Evolutionary conservation across 768 basidiomycete genomes (phyloP), one percentile per base, ranked within the genome.

Genomic region (Cystofilobasidium capitatum): DNA sequence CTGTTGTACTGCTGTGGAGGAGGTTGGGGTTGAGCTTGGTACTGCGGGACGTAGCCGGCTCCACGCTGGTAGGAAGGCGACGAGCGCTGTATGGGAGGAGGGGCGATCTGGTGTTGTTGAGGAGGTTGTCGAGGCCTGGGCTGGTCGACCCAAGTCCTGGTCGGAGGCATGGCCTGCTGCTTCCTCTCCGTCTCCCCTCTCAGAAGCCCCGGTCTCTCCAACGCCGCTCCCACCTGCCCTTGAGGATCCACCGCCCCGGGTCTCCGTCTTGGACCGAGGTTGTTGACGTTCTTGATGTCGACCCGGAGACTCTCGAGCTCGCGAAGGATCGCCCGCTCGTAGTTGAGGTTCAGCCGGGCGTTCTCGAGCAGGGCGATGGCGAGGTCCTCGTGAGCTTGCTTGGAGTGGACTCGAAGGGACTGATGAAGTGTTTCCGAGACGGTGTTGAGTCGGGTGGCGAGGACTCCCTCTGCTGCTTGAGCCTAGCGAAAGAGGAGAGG

Each of bases 361-460:
- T 98, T 91, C 76, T 97, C 91, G 55, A 98, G 85, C 62, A 98
- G 79, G 0, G 92, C 88, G 26, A 88, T 82, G 22, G 89, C 89
- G 62, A 97, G 83, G 75, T 99, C 96, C 65, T 93, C 89, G 63
- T 94, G 88, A 35, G 92, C 88, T 70, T 88, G 83, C 58, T 84
- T 83, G 67, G 88, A 89, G 77, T 99, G 91, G 0, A 84, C 84
- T 42, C 86, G 83, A 35, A 99, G 82, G 2, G 93, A 87, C 58
- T 83, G 84, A 72, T 96, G 92, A 22, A 99, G 81, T 72, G 97
- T 93, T 72, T 89, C 86, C 1, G 94, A 97, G 64, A 99, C 97
- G 54, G 91, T 91, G 60, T 90, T 83, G 3, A 93, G 87, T n/a
- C 91, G 86, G 60, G 83, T 84, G 4, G 88, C 85, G 31, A 98